Conservation (phyloP, 2,329 filamentous ascomycete genomes). For the Fusarium tjaetaba region DNA sequence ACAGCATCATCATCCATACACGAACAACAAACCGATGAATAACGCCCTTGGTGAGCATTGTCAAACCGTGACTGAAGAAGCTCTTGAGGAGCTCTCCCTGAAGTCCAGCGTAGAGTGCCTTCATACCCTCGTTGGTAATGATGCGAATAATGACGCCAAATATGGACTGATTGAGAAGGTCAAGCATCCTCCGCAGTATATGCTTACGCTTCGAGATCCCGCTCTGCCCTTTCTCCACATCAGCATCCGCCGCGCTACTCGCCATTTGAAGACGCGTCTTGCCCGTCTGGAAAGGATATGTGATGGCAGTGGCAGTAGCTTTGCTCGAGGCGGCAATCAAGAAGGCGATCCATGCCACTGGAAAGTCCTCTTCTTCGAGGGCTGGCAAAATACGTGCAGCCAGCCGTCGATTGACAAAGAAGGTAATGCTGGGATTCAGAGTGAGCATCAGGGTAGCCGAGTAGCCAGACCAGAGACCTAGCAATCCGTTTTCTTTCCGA, state of each 20-base stretch:
- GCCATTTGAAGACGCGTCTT: conserved; percentile 80
- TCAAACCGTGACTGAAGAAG: conserved; percentile 86
- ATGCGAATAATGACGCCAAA: conserved; percentile 70
- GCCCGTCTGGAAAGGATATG: conserved; percentile 88
- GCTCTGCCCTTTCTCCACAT: conserved; percentile 10
- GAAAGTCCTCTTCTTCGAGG: conserved; percentile 55
- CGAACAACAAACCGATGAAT: conserved; percentile 78
- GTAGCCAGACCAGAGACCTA: conserved; percentile 89
- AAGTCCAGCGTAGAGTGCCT: conserved; percentile 79
- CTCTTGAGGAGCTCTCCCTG: conserved; percentile 81
- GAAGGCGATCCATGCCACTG: conserved; percentile 54
- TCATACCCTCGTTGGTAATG: conserved; percentile 70
- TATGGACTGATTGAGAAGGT: conserved; percentile 59
- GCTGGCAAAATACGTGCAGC: conserved; percentile 66
- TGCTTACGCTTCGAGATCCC: not conserved
- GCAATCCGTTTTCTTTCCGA: conserved; percentile 72
- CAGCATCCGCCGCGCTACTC: conserved; percentile 29
- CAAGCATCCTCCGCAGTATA: conserved; percentile 24
- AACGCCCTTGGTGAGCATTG: conserved; percentile 85
- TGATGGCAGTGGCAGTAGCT: conserved; percentile 77
- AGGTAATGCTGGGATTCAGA: conserved; percentile 86
- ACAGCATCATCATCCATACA: conserved; percentile 68
- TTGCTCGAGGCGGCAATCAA: conserved; percentile 79
- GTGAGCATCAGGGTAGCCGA: conserved; percentile 82
- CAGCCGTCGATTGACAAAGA: conserved; percentile 81